Percentiles rank a stretch among this genome's conserved stretches.
Conservation (phyloP, 2,329 filamentous ascomycete genomes). For the Penicillium sp. region DNA sequence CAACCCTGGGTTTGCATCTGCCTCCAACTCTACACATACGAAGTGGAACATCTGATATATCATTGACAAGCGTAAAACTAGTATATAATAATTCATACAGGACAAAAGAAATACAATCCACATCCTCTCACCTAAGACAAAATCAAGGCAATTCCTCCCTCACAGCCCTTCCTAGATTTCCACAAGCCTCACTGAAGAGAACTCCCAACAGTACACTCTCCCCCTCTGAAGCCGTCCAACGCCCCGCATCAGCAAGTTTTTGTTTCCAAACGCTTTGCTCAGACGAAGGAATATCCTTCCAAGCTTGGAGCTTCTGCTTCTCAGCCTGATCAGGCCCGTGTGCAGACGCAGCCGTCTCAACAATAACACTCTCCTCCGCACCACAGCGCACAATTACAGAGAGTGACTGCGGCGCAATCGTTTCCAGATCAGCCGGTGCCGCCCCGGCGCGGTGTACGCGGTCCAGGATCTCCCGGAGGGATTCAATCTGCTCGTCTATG, state of each 20-base stretch:
- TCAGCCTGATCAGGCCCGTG: conserved; percentile 4
- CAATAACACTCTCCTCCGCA: conserved; percentile 23
- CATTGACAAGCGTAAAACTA: conserved; percentile 9
- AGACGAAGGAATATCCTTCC: conserved; percentile 66
- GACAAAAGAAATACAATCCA: neutral
- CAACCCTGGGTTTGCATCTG: too few relatives aligned
- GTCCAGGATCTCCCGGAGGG: conserved; percentile 32
- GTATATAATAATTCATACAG: conserved; percentile 6
- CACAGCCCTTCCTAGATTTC: conserved; percentile 16
- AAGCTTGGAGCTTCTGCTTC: conserved; percentile 45
- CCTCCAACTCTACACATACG: neutral
- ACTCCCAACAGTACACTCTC: conserved; percentile 74
- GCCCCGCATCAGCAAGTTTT: conserved; percentile 66
- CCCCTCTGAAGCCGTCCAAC: conserved; percentile 77
- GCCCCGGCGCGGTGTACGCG: conserved; percentile 24
- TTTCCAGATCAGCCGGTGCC: conserved; percentile 19
- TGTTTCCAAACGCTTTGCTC: conserved; percentile 69
- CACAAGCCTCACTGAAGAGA: conserved; percentile 66
- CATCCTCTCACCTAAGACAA: neutral
- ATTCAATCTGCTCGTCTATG: conserved; percentile 15
- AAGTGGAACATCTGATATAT: neutral
- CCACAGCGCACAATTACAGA: conserved; percentile 27
- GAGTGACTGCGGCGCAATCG: conserved; percentile 10
- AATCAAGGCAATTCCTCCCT: conserved; percentile 19
- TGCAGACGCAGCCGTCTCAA: conserved; percentile 21